phyloP scores from a whole-genome alignment of 2,329 filamentous ascomycete genomes.

The Pseudogymnoascus destructans region DNA sequence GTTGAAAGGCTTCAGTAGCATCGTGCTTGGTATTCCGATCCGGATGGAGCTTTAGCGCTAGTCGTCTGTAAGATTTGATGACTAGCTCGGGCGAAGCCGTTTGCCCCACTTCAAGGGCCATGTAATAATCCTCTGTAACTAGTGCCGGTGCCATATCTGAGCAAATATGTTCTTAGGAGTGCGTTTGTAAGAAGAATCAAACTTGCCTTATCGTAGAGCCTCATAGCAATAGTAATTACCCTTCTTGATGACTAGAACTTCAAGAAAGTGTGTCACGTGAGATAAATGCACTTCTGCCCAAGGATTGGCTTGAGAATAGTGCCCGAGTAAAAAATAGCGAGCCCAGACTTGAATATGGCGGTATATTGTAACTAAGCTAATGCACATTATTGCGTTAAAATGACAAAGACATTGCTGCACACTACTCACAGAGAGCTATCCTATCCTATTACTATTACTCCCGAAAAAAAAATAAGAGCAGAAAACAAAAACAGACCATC shows the following conservation, averaged over 20 bases:
- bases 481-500: not conserved
- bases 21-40: slow-evolving; percentile 24
- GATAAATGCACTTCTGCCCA: too few species aligned
- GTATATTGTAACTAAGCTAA: too few species aligned
- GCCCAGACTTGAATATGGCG: too few species aligned
- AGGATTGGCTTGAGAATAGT: too few species aligned
- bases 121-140: slow-evolving; percentile 27
- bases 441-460: slow-evolving; percentile 4
- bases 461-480: not conserved
- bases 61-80: slow-evolving; percentile 24
- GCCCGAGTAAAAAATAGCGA: too few species aligned
- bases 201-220: not conserved
- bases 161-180: not conserved
- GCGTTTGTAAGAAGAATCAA: not conserved
- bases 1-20: slow-evolving; percentile 27
- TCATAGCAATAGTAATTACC: not conserved
- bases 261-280: not conserved
- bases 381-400: not conserved
- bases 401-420: not conserved
- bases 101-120: slow-evolving; percentile 24
- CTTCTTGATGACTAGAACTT: not conserved
- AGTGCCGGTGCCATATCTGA: slow-evolving; percentile 22
- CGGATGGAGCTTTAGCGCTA: slow-evolving; percentile 28
- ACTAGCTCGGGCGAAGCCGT: slow-evolving; percentile 22
- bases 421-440: not conserved